A percentile compares a stretch with the other conserved stretches of the same genome.
Evolutionary conservation across 352 stramenopile genomes (phyloP).

Genomic region (Phytophthora hibernalis): DNA sequence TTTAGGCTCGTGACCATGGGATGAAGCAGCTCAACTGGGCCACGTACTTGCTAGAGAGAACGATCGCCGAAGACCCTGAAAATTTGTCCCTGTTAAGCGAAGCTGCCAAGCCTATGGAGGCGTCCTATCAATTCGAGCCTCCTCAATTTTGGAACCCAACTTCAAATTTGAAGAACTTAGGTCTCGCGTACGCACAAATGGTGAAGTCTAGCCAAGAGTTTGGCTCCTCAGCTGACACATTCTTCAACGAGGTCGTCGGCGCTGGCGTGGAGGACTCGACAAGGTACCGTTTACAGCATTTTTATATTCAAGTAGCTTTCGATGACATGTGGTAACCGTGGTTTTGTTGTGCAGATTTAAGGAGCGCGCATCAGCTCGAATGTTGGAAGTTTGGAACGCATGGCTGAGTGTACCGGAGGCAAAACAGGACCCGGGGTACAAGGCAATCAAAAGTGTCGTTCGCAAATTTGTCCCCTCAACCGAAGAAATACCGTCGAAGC

Average conservation of each 20-base stretch:
- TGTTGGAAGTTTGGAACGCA: constrained; percentile 74
- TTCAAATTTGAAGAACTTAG: constrained; percentile 93
- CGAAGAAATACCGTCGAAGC: constrained; percentile 5
- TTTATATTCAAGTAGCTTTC: not conserved
- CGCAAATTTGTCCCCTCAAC: constrained; percentile 47
- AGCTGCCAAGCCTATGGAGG: constrained; percentile 74
- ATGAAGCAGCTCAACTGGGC: constrained; percentile 85
- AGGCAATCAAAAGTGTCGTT: constrained; percentile 60
- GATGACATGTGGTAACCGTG: not conserved
- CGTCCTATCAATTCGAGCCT: constrained; percentile 72
- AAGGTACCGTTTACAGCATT: constrained; percentile 33
- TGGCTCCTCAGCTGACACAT: constrained; percentile 39
- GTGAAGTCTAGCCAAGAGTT: constrained; percentile 82
- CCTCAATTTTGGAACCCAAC: constrained; percentile 64
- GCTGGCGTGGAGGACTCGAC: constrained; percentile 40
- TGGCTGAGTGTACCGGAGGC: constrained; percentile 66
- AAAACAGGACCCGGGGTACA: constrained; percentile 53
- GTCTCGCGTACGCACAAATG: constrained; percentile 94
- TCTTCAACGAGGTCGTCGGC: constrained; percentile 60
- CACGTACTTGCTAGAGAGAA: constrained; percentile 90
- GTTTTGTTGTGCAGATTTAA: constrained; percentile 51
- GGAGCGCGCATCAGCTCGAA: constrained; percentile 64
- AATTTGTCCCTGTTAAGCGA: constrained; percentile 77
- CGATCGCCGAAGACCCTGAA: constrained; percentile 71
- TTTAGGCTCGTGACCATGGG: constrained; percentile 68